A percentile compares a stretch with the other conserved stretches of the same genome.
These are phyloP conservation scores for Scalesia atractyloides DNA, from an alignment of 129 eudicot genomes.

Conservation along the genomic window DNA sequence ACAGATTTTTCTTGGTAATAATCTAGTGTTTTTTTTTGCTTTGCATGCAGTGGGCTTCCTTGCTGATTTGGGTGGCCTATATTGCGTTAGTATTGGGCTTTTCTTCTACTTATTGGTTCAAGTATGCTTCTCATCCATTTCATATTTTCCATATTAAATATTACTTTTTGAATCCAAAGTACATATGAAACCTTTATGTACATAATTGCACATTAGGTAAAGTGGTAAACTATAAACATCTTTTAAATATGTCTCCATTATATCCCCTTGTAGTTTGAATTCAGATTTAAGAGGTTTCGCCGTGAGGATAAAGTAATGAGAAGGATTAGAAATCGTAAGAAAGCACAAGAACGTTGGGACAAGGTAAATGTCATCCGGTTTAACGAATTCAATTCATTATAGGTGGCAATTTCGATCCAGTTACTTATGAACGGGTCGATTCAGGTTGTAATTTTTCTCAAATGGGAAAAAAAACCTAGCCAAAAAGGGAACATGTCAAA, in stretches of 20 bases:
- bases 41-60: conserved; percentile 85
- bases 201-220: neutral
- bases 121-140: conserved; percentile 53
- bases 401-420: neutral
- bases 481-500: neutral
- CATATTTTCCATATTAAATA: conserved; percentile 1
- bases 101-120: conserved; percentile 85
- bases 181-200: conserved; percentile 4
- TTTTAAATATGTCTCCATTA: conserved; percentile 6
- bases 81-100: conserved; percentile 72
- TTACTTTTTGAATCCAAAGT: neutral
- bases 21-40: conserved; percentile 36
- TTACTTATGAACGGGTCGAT: neutral
- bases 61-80: conserved; percentile 94
- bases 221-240: neutral
- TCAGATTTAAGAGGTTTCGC: conserved; percentile 80
- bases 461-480: neutral
- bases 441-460: neutral
- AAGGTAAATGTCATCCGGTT: conserved; percentile 49
- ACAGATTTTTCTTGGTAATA: conserved; percentile 10
- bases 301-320: conserved; percentile 69
- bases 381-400: neutral
- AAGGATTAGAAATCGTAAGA: conserved; percentile 63
- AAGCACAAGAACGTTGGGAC: conserved; percentile 83
- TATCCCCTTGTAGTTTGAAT: conserved; percentile 60